Evolutionary conservation across 2,329 filamentous ascomycete species (phyloP).

Genomic region (Talaromyces piceae): DNA sequence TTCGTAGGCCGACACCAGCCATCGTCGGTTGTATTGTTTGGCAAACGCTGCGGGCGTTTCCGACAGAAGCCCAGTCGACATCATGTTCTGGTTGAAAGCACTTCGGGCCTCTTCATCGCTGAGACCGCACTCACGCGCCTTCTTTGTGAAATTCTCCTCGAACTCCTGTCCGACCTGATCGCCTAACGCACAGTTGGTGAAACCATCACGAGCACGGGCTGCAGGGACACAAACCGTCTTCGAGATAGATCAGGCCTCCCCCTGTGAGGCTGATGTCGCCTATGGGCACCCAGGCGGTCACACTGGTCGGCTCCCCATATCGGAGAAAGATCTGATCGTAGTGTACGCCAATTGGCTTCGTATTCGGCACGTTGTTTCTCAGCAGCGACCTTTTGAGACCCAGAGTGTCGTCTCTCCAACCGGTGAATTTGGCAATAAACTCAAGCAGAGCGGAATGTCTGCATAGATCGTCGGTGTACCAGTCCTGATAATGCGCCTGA

Average conservation of each 20-base stretch:
- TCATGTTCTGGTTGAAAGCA: conserved; percentile 55
- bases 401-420: conserved; percentile 47
- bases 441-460: conserved; percentile 44
- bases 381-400: conserved; percentile 44
- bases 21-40: conserved; percentile 38
- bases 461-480: conserved; percentile 50
- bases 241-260: conserved; percentile 54
- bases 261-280: conserved; percentile 48
- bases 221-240: conserved; percentile 28
- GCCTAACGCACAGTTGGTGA: conserved; percentile 19
- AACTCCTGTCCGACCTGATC: conserved; percentile 43
- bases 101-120: conserved; percentile 45
- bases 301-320: conserved; percentile 46
- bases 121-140: conserved; percentile 44
- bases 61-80: conserved; percentile 47
- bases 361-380: conserved; percentile 50
- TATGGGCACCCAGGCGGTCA: conserved; percentile 54
- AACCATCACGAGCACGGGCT: background rate
- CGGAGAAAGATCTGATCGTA: conserved; percentile 55
- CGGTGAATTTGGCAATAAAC: conserved; percentile 46
- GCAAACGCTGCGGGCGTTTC: conserved; percentile 43
- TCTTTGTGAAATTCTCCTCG: conserved; percentile 34
- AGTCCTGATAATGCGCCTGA: conserved; percentile 46
- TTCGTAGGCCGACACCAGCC: conserved; percentile 48
- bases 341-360: conserved; percentile 53